Base-by-base conservation (phyloP, 306 rosid genomes). In the Prunus davidiana region DNA sequence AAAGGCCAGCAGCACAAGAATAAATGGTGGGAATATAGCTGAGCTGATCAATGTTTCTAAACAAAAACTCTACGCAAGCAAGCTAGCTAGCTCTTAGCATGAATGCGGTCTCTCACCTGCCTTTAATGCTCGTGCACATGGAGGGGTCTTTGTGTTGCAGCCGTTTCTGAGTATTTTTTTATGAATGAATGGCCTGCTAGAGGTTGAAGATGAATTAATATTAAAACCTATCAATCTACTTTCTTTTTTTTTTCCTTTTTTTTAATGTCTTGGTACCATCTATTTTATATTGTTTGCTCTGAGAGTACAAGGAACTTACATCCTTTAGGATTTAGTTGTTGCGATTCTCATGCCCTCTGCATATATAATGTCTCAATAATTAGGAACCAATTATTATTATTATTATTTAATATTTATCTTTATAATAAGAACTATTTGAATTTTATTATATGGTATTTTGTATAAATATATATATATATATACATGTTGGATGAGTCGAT, bases 121-220 rank as follows among this genome's bases (percentile, higher is more conserved):
- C 81, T 78, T 81, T 82, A 89, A 84, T 84, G 86, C 83, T 76
- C 38, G 30, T 80, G 91, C 97, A 91, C 97, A 89, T 91, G 97
- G 97, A 75, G 91, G 88, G 91, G 87, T 83, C 87, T 76, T 76
- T 83, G 72, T 64, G 18, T 57, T 76, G 86, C 74, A 64, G 82
- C 78, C 84, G 66, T 75, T 88, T 85, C 78, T 78, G 71, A 52
- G 72, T 71, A 60, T 76, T 82, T 80, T 78, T 80, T 77, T 64
- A 65, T 52, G 54, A 76, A 50, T 79, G 77, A 86, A 81, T 78
- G 88, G 87, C 80, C 84, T 78, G 87, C 66, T 63, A 58, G 78
- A 70, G 74, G 83, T 82, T 81, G 82, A 71, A 77, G 67, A 69
- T 78, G 34, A 65, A 74, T 43, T 34, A 69, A 62, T 81, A 73